Conservation (phyloP, 2,329 filamentous ascomycete species). For the Dissoconium aciculare region DNA sequence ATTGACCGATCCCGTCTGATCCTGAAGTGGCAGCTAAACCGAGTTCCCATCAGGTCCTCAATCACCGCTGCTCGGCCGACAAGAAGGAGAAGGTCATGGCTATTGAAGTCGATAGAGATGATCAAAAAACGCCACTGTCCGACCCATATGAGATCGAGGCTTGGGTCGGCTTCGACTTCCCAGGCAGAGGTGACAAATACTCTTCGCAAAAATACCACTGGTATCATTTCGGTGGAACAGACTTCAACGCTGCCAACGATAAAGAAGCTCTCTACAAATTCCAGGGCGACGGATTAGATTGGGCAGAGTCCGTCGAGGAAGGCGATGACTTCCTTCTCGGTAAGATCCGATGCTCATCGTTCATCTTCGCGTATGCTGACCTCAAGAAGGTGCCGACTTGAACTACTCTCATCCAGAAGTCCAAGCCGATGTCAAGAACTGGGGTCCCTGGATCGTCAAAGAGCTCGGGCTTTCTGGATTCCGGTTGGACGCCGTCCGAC, state of each 20-base stretch:
- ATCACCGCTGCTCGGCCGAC: slow-evolving; percentile 55
- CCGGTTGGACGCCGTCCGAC: slow-evolving; percentile 56
- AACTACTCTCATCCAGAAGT: slow-evolving; percentile 52
- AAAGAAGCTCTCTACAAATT: slow-evolving; percentile 51
- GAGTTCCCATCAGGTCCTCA: no score
- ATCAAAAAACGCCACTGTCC: slow-evolving; percentile 10
- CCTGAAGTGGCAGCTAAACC: no score
- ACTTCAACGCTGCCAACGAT: slow-evolving; percentile 43
- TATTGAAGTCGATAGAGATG: slow-evolving; percentile 41
- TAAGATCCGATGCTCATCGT: not conserved
- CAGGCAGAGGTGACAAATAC: slow-evolving; percentile 44
- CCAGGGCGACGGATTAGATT: slow-evolving; percentile 36
- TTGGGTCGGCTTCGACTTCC: slow-evolving; percentile 53
- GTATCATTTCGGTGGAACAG: slow-evolving; percentile 52
- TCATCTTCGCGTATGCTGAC: slow-evolving; percentile 35
- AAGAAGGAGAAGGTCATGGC: slow-evolving; percentile 46
- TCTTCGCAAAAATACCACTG: slow-evolving; percentile 48
- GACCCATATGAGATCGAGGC: slow-evolving; percentile 40
- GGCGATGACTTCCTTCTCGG: slow-evolving; percentile 44
- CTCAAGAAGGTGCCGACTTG: slow-evolving; percentile 56
- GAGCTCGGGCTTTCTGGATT: slow-evolving; percentile 48
- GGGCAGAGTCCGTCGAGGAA: slow-evolving; percentile 45
- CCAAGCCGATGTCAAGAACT: slow-evolving; percentile 46
- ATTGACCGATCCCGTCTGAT: no score
- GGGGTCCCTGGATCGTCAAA: slow-evolving; percentile 51